Evolutionary conservation across 2,329 filamentous ascomycete species (phyloP), one percentile per base, ranked within the genome.

Genomic region (Cercospora berteroae): DNA sequence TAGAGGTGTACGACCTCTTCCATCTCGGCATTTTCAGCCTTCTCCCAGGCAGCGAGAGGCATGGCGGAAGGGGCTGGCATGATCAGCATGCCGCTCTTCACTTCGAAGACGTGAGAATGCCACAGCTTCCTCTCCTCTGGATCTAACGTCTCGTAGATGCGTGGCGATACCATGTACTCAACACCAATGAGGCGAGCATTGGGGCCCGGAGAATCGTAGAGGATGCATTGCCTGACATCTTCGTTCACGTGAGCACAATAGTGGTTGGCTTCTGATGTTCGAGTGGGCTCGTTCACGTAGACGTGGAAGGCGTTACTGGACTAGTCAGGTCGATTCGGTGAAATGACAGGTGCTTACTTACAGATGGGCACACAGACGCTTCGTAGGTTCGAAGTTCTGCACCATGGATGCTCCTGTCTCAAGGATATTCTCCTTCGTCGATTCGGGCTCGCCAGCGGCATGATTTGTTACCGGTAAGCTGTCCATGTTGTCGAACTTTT

Each of bases 101-200:
- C 90, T 76, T 93, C 90, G 77, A 89, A 92, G 36, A 86, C 84
- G 72, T 88, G 86, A n/a, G 87, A 89, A 80, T 96, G 92, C 92
- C 92, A 96, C 1, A 94, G 83, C 60, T 85, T 86, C 42, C 90
- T 87, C 80, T 96, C 93, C 20, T 89, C 85, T 0, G 79, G 56
- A 1, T 87, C 84, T 0, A 96, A 86, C 0, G 85, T 87, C 42
- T 86, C 83, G 80, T 89, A 96, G 0, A 95, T 81, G 3, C 83
- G 81, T 0, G 88, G 86, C 0, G 89, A 89, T 73, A 96, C 88
- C 91, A 95, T 94, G 82, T 96, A 96, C 78, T 96, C 93, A 73
- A 96, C 85, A 8, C 92, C 93, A 69, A 96, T 92, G 18, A 96
- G 85, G 0, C 90, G 86, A 0, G 92, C 92, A 27, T 87, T 85